These are phyloP conservation scores for Rhytidiadelphus loreus DNA, from an alignment of 225 moss, liverwort and hornwort genomes.

Conservation along the genomic window DNA sequence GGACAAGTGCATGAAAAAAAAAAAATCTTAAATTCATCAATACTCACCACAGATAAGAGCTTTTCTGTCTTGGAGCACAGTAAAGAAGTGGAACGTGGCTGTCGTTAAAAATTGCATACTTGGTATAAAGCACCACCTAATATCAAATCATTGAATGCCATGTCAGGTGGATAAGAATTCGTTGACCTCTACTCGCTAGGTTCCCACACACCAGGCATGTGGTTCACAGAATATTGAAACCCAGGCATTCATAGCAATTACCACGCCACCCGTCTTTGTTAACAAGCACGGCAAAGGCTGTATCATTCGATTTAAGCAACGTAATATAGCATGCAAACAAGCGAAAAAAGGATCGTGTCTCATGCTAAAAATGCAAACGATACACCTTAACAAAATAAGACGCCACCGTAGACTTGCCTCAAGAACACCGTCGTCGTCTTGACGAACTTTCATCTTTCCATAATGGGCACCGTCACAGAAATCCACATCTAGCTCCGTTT, in stretches of 20 bases:
- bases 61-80: constrained; percentile 62
- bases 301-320: not conserved
- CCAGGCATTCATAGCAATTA: not conserved
- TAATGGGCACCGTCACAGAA: constrained; percentile 80
- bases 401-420: constrained; percentile 41
- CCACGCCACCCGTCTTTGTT: not conserved
- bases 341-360: not conserved
- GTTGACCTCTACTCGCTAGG: not conserved
- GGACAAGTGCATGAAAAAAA: not conserved
- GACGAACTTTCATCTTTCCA: constrained; percentile 60
- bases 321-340: not conserved
- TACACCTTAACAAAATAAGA: not conserved
- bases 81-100: constrained; percentile 72
- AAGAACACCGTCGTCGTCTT: constrained; percentile 85
- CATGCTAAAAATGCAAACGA: not conserved
- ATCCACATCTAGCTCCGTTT: constrained; percentile 63
- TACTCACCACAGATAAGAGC: constrained; percentile 36
- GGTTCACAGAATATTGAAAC: not conserved
- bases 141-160: not conserved
- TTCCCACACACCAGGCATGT: not conserved
- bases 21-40: not conserved
- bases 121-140: constrained; percentile 70
- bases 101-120: constrained; percentile 75
- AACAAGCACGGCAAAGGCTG: not conserved
- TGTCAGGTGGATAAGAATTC: not conserved